Evolutionary conservation across 208 protist genomes (phyloP).

Genomic region (Wallacemonas collosoma): DNA sequence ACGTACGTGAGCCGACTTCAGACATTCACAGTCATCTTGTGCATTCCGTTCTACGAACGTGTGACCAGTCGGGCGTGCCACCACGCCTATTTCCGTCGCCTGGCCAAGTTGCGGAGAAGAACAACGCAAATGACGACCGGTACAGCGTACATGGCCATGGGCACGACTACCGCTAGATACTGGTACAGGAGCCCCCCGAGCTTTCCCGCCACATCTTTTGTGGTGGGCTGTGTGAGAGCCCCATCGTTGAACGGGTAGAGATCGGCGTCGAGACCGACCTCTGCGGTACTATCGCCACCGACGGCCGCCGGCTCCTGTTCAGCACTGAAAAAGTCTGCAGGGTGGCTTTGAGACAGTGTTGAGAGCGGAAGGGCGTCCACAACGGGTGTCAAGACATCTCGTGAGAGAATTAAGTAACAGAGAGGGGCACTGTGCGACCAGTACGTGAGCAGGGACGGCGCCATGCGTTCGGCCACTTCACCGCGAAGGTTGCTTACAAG

Average conservation of each 20-base stretch:
- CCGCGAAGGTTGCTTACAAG: background rate
- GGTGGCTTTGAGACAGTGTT: background rate
- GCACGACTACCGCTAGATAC: background rate
- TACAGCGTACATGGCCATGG: slow-evolving; percentile 2
- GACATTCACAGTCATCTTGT: no score
- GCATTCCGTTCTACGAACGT: no score
- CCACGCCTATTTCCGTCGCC: background rate
- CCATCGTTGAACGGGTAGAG: slow-evolving; percentile 10
- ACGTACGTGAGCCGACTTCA: no score
- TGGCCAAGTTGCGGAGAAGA: slow-evolving; percentile 13
- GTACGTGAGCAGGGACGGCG: background rate
- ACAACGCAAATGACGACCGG: slow-evolving; percentile 18
- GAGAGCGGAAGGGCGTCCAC: background rate
- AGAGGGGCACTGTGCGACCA: slow-evolving; percentile 1
- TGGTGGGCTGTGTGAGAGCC: background rate
- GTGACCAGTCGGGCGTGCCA: no score
- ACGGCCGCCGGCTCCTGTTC: background rate
- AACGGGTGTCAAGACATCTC: background rate
- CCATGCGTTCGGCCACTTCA: background rate
- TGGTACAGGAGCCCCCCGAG: slow-evolving; percentile 5
- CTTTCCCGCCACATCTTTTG: background rate
- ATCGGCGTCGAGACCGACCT: background rate
- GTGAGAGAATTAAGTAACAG: background rate
- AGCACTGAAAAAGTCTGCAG: background rate
- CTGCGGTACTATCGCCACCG: background rate